phyloP scores from a whole-genome alignment of 306 rosid species.

The Quillaja saponaria region DNA sequence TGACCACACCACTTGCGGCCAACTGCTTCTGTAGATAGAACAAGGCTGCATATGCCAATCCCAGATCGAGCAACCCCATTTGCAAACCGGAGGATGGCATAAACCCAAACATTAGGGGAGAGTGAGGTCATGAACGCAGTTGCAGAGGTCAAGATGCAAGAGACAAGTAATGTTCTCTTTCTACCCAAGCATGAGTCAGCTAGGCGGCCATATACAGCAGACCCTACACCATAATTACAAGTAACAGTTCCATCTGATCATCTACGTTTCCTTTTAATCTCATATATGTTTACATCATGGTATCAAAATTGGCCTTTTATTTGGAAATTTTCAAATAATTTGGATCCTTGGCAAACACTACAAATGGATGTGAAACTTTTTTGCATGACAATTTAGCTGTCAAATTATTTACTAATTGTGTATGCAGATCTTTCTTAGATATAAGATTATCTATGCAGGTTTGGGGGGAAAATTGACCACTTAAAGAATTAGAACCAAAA shows the following conservation, averaged over 20 bases:
- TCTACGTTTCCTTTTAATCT: not conserved
- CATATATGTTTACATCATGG: not conserved
- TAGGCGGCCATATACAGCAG: slow-evolving; percentile 32
- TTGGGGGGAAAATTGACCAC: not conserved
- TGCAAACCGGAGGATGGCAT: slow-evolving; percentile 31
- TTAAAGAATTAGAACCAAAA: not conserved
- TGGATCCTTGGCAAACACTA: not conserved
- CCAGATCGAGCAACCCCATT: slow-evolving; percentile 35
- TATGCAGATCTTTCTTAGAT: no score
- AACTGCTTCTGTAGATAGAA: slow-evolving; percentile 34
- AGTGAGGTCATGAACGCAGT: slow-evolving; percentile 30
- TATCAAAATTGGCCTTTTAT: not conserved
- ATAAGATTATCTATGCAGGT: not conserved
- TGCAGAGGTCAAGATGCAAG: slow-evolving; percentile 34
- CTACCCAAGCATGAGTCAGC: slow-evolving; percentile 36
- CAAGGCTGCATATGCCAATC: slow-evolving; percentile 34
- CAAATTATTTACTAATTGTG: not conserved
- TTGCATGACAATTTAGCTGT: not conserved
- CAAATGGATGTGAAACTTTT: not conserved
- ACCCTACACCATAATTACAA: slow-evolving; percentile 27
- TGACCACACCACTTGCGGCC: slow-evolving; percentile 33
- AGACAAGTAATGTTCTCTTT: slow-evolving; percentile 28
- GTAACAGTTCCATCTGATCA: not conserved
- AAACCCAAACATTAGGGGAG: slow-evolving; percentile 28
- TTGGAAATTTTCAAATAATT: not conserved